Conservation (phyloP, 129 eudicot genomes). For the Flaveria ramosissima region DNA sequence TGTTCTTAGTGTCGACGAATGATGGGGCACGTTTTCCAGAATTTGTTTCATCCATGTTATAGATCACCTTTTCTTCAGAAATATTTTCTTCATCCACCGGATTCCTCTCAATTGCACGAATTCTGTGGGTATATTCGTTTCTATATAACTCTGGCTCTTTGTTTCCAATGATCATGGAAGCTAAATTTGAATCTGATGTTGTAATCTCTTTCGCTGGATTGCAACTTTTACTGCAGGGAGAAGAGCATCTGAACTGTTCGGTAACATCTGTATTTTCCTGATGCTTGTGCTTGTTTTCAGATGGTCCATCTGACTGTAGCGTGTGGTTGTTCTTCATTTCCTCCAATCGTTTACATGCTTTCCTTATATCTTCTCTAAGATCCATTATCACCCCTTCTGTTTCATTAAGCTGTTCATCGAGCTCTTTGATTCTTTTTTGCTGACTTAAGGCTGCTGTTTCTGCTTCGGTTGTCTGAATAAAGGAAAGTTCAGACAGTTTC, state of each 20-base stretch:
- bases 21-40: neutral
- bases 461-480: too few species aligned
- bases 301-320: conserved; percentile 21
- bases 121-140: conserved; percentile 62
- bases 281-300: conserved; percentile 12
- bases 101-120: conserved; percentile 48
- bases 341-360: conserved; percentile 48
- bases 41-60: conserved; percentile 17
- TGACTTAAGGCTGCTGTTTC: conserved; percentile 36
- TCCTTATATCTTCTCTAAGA: conserved; percentile 63
- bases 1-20: conserved; percentile 9
- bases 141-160: conserved; percentile 44
- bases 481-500: neutral
- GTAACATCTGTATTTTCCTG: conserved; percentile 23
- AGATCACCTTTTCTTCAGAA: conserved; percentile 21
- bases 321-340: conserved; percentile 36
- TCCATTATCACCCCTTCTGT: conserved; percentile 63
- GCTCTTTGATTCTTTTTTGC: conserved; percentile 56
- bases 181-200: conserved; percentile 20
- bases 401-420: conserved; percentile 74
- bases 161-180: conserved; percentile 31
- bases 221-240: conserved; percentile 17
- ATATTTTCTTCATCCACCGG: conserved; percentile 26
- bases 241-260: conserved; percentile 32
- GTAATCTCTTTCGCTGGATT: conserved; percentile 28